Evolutionary conservation across 176 grass and related monocot species (phyloP), one percentile per base, ranked within the genome.

Genomic region (Zea luxurians): DNA sequence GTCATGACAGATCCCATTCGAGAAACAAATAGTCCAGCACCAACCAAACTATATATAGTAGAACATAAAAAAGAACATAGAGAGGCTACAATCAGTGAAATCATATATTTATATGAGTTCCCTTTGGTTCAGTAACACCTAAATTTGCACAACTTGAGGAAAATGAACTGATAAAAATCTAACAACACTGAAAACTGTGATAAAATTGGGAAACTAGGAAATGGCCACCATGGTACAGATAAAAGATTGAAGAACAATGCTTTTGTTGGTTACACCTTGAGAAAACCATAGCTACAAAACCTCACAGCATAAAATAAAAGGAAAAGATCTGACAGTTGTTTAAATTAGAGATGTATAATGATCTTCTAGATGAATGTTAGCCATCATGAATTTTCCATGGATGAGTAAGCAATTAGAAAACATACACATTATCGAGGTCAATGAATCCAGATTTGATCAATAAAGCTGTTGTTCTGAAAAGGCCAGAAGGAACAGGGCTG

Each of bases 371-470:
- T 62, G 47, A 76, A 4, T 4, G 17, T 67, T 80, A 59, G n/a
- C 1, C 10, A 63, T 63, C 45, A 79, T 46, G 8, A 83, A 84
- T 37, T 73, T 0, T 70, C 60, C 43, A 66, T 4, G 11, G 54
- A 76, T 10, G 35, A 15, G 64, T 10, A 2, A 18, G 77, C 48
- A 64, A 13, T 57, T 67, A 68, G 59, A 41, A 61, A 83, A 81
- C 88, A 86, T 93, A 99, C 96, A 99, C 82, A 83, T 85, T 95
- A 80, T 93, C 96, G 45, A 99, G 88, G 76, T 96, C 96, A 58
- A 99, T 84, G 80, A 99, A 94, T 57, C 91, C 81, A 83, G 84
- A 91, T 85, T 99, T 95, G 47, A 99, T 74, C 77, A 99, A 82
- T 43, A 99, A 77, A 70, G 96, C 92, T 66, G 96, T 86, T 62